Base-by-base conservation (phyloP, 306 rosid genomes). In the Dryas drummondii region DNA sequence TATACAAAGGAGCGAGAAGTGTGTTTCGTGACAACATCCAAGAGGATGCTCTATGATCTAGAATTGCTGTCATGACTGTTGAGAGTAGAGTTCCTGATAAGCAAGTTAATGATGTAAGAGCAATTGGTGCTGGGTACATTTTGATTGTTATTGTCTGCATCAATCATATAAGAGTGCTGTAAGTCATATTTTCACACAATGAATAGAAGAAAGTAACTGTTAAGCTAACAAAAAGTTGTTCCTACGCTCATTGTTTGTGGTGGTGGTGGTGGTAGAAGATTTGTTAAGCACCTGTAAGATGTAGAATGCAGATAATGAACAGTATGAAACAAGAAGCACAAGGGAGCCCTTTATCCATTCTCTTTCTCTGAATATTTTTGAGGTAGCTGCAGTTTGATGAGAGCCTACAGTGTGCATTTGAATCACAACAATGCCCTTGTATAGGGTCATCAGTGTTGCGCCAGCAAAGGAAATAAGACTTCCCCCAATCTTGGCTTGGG, bases 11-110 rank as follows among this genome's bases (percentile, higher is more conserved):
- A 65, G 74, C 85, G 66, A 81, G 71, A 59, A 81, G 68, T 13
- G 81, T 32, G 67, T 77, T 41, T 76, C 79, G 66, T 72, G 85
- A 58, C 60, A 77, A 53, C 45, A 3, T 77, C 76, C 76, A 77
- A 44, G 79, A 77, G 4, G 78, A 57, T 7, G 82, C 72, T 81
- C 66, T 67, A 37, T 72, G 85, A 52, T 81, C 82, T 8, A 67
- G n/a, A 70, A 81, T 49, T 16, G 15, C 66, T 16, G 70, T 12
- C 69, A 76, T 47, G 55, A 81, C 64, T 12, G 53, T 59, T 47
- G 81, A 49, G 72, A 81, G 79, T 4, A 82, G 3, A 44, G 79
- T 54, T 2, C 68, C 72, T 51, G 81, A 66, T 58, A 77, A 72
- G 79, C 76, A 58, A 0, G 72, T 51, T 1, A 67, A 7, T 27